Percentiles rank a stretch among this genome's conserved stretches.
These are phyloP conservation scores for Cudoniella acicularis DNA, from an alignment of 495 filamentous ascomycete genomes.

Conservation along the genomic window DNA sequence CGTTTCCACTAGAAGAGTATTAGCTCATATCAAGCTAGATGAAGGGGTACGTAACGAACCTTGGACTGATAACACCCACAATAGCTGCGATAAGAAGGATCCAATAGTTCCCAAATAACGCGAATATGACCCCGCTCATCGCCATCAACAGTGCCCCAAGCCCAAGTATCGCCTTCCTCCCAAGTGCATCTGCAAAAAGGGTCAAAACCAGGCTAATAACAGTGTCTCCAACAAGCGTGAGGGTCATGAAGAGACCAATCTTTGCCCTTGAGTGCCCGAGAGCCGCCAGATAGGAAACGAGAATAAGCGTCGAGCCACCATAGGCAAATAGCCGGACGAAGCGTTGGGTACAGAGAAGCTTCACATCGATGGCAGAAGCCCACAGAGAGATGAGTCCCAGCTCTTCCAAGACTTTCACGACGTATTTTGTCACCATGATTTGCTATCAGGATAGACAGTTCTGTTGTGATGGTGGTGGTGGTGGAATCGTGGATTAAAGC, in stretches of 20 bases:
- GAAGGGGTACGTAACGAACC: slow-evolving; percentile 12
- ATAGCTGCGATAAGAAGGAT: slow-evolving; percentile 68
- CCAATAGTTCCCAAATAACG: slow-evolving; percentile 67
- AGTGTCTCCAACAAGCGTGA: slow-evolving; percentile 79
- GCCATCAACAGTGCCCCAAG: slow-evolving; percentile 68
- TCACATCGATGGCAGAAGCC: slow-evolving; percentile 51
- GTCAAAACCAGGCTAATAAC: slow-evolving; percentile 73
- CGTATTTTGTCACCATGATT: slow-evolving; percentile 15
- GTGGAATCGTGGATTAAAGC: too few species aligned
- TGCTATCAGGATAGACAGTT: too few species aligned
- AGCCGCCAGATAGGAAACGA: slow-evolving; percentile 65
- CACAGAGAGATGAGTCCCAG: slow-evolving; percentile 48
- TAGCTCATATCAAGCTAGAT: background rate
- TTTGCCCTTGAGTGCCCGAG: slow-evolving; percentile 62
- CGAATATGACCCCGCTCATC: slow-evolving; percentile 65
- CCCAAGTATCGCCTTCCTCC: slow-evolving; percentile 64
- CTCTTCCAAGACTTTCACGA: slow-evolving; percentile 17
- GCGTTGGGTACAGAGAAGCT: slow-evolving; percentile 69
- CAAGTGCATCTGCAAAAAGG: slow-evolving; percentile 68
- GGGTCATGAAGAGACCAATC: slow-evolving; percentile 86
- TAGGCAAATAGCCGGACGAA: slow-evolving; percentile 80
- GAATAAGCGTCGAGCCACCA: slow-evolving; percentile 68
- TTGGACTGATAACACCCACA: slow-evolving; percentile 77
- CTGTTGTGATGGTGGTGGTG: too few species aligned
- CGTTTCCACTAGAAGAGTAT: slow-evolving; percentile 54